Conservation (phyloP, 768 basidiomycete species). For the Boletellus emodensis region DNA sequence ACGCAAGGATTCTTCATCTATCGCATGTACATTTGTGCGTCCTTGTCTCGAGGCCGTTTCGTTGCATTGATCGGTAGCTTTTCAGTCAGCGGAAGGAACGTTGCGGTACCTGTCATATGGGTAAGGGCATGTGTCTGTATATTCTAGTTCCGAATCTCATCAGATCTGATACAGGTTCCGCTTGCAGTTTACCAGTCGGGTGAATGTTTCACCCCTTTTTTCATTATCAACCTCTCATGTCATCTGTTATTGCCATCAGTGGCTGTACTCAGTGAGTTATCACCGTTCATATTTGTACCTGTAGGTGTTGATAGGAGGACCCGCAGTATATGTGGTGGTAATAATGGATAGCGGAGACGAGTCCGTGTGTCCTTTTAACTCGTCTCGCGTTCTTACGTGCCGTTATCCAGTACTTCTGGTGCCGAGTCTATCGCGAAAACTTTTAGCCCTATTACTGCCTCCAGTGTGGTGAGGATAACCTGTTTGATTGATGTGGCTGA, state of each 20-base stretch:
- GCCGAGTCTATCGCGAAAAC: no score
- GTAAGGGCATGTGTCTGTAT: neutral
- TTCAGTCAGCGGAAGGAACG: neutral
- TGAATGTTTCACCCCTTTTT: neutral
- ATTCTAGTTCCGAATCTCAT: neutral
- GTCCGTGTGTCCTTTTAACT: neutral
- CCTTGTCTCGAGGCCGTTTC: no score
- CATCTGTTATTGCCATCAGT: neutral
- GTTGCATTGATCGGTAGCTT: no score
- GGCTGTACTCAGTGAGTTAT: neutral
- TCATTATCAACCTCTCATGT: neutral
- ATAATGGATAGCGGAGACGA: neutral
- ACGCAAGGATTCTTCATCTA: conserved; percentile 1
- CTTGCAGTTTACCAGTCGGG: neutral
- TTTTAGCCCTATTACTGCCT: no score
- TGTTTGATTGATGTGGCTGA: neutral
- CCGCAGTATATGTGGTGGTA: neutral
- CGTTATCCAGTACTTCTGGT: neutral
- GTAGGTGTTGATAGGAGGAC: neutral
- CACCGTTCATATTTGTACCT: no score
- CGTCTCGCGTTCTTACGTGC: neutral
- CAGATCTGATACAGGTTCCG: neutral
- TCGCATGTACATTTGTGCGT: conserved; percentile 1
- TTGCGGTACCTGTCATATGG: neutral
- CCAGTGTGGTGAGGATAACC: neutral